A percentile compares a stretch with the other conserved stretches of the same genome.
Evolutionary conservation across 2,329 filamentous ascomycete species (phyloP).

Genomic region (Sporothrix schenckii): DNA sequence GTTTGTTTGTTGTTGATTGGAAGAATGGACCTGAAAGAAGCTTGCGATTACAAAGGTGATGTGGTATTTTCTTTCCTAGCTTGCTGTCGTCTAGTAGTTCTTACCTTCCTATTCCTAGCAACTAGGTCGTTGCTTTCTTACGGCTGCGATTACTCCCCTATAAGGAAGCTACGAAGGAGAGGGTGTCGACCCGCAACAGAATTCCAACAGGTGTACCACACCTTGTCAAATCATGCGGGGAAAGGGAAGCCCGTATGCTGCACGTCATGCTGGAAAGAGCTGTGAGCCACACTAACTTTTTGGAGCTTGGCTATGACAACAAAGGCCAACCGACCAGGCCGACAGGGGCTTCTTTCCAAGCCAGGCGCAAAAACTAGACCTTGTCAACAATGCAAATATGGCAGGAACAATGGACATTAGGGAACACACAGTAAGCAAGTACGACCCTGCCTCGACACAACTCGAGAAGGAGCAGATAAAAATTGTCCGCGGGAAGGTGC

Average conservation of each 20-base stretch:
- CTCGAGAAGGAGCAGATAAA: background rate
- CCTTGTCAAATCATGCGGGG: background rate
- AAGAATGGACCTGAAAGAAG: background rate
- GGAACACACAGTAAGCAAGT: background rate
- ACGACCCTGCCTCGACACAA: background rate
- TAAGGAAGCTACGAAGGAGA: background rate
- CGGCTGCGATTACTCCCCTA: background rate
- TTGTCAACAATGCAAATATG: conserved; percentile 2
- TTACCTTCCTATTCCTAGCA: background rate
- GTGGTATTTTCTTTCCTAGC: background rate
- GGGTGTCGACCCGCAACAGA: background rate
- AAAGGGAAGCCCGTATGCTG: background rate
- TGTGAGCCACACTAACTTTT: background rate
- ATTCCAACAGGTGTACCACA: background rate
- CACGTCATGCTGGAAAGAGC: background rate
- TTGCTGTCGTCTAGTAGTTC: background rate
- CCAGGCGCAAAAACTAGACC: background rate
- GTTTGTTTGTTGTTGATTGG: background rate
- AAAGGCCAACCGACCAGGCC: background rate
- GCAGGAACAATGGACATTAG: conserved; percentile 3
- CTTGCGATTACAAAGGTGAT: background rate
- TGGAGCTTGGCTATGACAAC: background rate
- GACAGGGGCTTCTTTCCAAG: background rate
- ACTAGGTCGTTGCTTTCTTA: background rate
- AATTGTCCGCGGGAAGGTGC: background rate